Percentiles rank a stretch among this genome's conserved stretches.
These are phyloP conservation scores for Adansonia gregorii DNA, from an alignment of 441 rosid genomes.

Conservation along the genomic window DNA sequence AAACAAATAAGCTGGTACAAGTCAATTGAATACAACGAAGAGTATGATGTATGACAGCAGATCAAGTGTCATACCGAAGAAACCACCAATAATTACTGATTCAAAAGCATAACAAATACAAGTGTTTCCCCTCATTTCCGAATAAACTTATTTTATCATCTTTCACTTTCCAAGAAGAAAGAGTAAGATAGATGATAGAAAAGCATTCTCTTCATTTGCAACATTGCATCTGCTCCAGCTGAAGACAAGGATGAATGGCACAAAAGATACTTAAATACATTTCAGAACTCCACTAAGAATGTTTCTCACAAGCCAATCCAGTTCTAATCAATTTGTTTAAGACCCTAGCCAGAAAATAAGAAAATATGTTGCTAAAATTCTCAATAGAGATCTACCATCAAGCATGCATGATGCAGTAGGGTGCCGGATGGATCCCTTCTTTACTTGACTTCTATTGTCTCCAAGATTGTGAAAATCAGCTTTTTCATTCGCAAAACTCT, in stretches of 20 bases:
- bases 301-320: not conserved
- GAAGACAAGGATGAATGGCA: not conserved
- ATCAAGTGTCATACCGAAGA: not conserved
- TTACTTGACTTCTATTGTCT: not conserved
- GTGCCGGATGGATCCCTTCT: not conserved
- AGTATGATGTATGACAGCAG: not conserved
- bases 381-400: not conserved
- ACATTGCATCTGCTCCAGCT: not conserved
- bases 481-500: no score
- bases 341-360: not conserved
- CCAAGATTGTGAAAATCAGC: not conserved
- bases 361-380: not conserved
- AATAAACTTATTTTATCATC: no score
- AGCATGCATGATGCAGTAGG: not conserved
- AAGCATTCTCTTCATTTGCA: not conserved
- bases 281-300: not conserved
- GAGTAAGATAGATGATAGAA: not conserved
- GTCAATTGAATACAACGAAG: not conserved
- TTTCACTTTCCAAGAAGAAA: not conserved
- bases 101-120: not conserved
- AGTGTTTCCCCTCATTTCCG: not conserved
- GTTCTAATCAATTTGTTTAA: not conserved
- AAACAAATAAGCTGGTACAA: not conserved
- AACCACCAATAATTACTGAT: not conserved
- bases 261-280: not conserved